Percentiles rank a stretch among this genome's conserved stretches.
These are phyloP conservation scores for Solanum paucissectum DNA, from an alignment of 257 asterid genomes.

Conservation along the genomic window DNA sequence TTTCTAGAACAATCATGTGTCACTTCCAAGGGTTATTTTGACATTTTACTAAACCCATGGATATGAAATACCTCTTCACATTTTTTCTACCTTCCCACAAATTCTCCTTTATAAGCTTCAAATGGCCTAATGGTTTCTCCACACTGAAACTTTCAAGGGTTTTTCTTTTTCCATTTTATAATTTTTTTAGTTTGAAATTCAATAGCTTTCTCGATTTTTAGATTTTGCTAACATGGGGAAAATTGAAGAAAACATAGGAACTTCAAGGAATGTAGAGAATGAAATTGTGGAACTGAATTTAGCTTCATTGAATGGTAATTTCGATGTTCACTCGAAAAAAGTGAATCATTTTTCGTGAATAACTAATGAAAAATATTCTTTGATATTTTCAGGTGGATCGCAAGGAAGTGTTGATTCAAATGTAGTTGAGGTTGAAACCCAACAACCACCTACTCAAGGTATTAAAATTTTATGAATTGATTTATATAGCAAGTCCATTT, in stretches of 20 bases:
- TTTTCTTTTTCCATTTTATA: too few relatives aligned
- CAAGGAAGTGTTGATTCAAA: constrained; percentile 40
- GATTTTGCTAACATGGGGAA: constrained; percentile 18
- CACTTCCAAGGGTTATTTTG: constrained; percentile 12
- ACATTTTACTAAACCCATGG: constrained; percentile 5
- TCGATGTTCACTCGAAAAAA: not conserved
- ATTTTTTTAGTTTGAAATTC: too few relatives aligned
- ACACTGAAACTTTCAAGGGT: too few relatives aligned
- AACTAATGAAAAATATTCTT: constrained; percentile 33
- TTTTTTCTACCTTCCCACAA: not conserved
- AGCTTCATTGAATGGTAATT: not conserved
- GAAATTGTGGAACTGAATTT: constrained; percentile 24
- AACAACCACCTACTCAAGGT: constrained; percentile 32
- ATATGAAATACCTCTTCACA: not conserved
- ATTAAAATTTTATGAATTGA: not conserved
- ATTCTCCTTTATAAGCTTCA: not conserved
- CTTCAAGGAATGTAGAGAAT: constrained; percentile 13
- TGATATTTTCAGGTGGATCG: constrained; percentile 25
- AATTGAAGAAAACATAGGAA: not conserved
- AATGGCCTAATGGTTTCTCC: not conserved
- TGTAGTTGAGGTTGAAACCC: constrained; percentile 25
- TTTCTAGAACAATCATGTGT: too few relatives aligned
- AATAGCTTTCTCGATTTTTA: not conserved
- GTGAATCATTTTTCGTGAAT: constrained; percentile 9
- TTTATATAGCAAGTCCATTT: too few relatives aligned